Evolutionary conservation across 2,329 filamentous ascomycete genomes (phyloP).

Genomic region (Trichoderma arundinaceum): DNA sequence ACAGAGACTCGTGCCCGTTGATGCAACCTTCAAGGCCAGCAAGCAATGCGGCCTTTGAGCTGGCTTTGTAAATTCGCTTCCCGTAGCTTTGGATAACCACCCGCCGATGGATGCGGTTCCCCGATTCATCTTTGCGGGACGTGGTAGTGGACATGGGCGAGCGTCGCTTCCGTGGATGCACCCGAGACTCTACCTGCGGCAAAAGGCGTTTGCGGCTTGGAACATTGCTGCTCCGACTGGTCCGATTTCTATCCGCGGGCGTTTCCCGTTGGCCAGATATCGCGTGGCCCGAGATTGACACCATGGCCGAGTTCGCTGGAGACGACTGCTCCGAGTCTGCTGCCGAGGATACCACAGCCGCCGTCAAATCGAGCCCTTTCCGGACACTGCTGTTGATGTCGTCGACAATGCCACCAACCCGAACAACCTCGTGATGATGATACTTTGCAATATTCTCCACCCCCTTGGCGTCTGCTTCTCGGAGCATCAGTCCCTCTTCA

Average conservation of each 20-base stretch:
- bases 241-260: too few species aligned
- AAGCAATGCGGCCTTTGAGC: not conserved
- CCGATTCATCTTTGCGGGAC: not conserved
- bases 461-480: not conserved
- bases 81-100: not conserved
- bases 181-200: too few species aligned
- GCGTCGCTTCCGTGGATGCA: too few species aligned
- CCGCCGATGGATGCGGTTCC: not conserved
- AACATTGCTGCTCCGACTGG: too few species aligned
- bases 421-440: not conserved
- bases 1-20: not conserved
- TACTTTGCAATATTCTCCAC: not conserved
- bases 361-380: not conserved
- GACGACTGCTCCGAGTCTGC: not conserved
- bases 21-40: not conserved
- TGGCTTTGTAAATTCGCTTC: not conserved
- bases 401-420: not conserved
- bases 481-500: not conserved
- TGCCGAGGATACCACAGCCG: not conserved
- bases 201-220: too few species aligned
- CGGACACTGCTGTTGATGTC: slow-evolving; percentile 1
- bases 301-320: too few species aligned
- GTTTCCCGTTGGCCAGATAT: too few species aligned
- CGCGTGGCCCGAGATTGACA: too few species aligned
- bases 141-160: too few species aligned